Conservation (phyloP, 169 alveolate genomes). For the Haemoproteus tartakovskyi region DNA sequence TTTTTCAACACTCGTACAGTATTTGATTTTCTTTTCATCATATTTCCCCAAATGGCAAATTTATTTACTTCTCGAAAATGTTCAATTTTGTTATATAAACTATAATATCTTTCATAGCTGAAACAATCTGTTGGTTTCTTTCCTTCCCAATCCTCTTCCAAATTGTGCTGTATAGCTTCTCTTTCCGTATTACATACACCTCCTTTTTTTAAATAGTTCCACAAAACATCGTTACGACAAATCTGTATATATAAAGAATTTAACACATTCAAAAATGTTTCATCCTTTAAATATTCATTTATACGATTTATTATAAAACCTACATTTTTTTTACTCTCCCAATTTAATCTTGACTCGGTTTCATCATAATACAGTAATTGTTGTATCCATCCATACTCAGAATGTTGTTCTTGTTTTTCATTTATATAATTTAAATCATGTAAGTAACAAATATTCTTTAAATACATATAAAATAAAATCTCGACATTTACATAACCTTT, state of each 20-base stretch:
- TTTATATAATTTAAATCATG: slow-evolving; percentile 20
- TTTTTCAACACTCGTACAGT: slow-evolving; percentile 23
- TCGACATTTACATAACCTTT: slow-evolving; percentile 45
- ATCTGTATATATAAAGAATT: slow-evolving; percentile 11
- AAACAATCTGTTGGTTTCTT: not conserved
- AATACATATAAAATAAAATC: slow-evolving; percentile 23
- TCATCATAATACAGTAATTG: no score
- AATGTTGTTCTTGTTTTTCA: not conserved
- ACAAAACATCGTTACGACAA: slow-evolving; percentile 12
- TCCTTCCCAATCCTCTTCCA: not conserved
- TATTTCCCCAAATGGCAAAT: slow-evolving; percentile 4
- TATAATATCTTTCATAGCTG: slow-evolving; percentile 26
- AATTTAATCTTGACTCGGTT: not conserved
- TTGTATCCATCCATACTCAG: not conserved
- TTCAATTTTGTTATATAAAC: slow-evolving; percentile 7
- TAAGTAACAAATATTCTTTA: slow-evolving; percentile 34
- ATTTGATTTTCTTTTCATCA: slow-evolving; percentile 21
- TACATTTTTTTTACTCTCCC: slow-evolving; percentile 9
- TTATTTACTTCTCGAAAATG: slow-evolving; percentile 1
- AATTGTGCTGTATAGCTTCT: not conserved
- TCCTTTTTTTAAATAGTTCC: not conserved
- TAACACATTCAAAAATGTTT: slow-evolving; percentile 3
- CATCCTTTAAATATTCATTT: slow-evolving; percentile 28
- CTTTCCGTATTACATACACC: no score
- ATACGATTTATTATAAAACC: slow-evolving; percentile 26